A percentile compares a stretch with the other conserved stretches of the same genome.
Evolutionary conservation across 768 basidiomycete genomes (phyloP).

Genomic region (Boletus rubroflammeus): DNA sequence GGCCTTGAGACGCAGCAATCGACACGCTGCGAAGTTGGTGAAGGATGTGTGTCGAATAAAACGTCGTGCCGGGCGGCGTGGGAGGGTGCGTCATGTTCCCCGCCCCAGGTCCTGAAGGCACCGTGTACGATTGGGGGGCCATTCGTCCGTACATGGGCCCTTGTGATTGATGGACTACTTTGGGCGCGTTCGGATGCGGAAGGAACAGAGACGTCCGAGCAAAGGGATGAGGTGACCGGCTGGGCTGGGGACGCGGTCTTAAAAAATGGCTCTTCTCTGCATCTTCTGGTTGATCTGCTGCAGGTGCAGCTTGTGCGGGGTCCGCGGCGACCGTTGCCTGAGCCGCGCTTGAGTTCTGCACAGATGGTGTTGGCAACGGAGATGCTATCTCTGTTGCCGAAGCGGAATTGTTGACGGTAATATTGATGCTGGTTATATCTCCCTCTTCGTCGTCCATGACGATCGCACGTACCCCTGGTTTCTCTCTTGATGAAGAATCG

Average conservation of each 20-base stretch:
- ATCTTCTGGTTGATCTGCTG: conserved; percentile 3
- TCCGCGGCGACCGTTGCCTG: conserved; percentile 16
- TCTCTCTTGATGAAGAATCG: background rate
- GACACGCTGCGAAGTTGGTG: conserved; percentile 25
- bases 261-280: conserved; percentile 20
- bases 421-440: conserved; percentile 4
- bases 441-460: conserved; percentile 19
- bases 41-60: conserved; percentile 26
- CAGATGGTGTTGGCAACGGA: background rate
- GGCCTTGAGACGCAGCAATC: conserved; percentile 20
- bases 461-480: conserved; percentile 5
- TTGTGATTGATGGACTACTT: conserved; percentile 26
- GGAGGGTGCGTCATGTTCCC: background rate
- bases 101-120: conserved; percentile 5
- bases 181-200: conserved; percentile 56
- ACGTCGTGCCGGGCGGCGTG: conserved; percentile 26
- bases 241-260: conserved; percentile 25
- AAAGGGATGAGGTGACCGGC: conserved; percentile 22
- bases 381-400: conserved; percentile 14
- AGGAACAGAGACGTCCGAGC: conserved; percentile 44
- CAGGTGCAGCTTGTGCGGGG: conserved; percentile 5
- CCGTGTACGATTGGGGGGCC: conserved; percentile 16
- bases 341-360: conserved; percentile 12
- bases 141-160: conserved; percentile 61
- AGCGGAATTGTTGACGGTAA: background rate